Evolutionary conservation across 2,329 filamentous ascomycete genomes (phyloP), one percentile per base, ranked within the genome.

Genomic region (Thelonectria discophora): DNA sequence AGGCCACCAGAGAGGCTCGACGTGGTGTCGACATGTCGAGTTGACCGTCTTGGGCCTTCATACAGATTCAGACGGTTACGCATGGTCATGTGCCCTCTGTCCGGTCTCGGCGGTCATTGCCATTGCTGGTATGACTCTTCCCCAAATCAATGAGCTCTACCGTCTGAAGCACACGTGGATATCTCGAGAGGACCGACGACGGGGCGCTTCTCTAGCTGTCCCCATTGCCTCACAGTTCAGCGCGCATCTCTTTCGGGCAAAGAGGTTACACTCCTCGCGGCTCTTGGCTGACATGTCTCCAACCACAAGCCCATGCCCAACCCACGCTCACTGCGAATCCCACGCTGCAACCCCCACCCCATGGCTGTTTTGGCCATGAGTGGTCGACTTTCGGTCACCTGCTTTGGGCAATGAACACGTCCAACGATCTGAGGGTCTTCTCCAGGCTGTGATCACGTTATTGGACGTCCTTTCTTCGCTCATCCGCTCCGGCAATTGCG

Each of bases 91-190:
- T 51, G 54, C 30, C 32, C 24, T 55, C 21, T 43, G 56, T 56
- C 62, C 64, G 43, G 60, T 65, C 42, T 65, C 65, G 64, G 68
- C 39, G 37, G 45, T 46, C 39, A 34, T 21, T 9, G 49, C 10
- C 21, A 18, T 17, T 42, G 37, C 24, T 30, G 17, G n/a, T 17
- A 48, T 55, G 52, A 55, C 52, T 55, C 52, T 24, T 48, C 21
- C 24, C 13, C 37, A 21, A 32, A 52, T 24, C 18, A 40, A 47
- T 40, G 46, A 42, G 21, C 49, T 17, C 30, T 37, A 13, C 37
- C 18, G 15, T 20, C 24, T 21, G 12, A 15, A 49, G 34, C 13
- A 43, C 42, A 56, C 58, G 50, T 61, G 58, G 52, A 45, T 42
- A 52, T 17, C 24, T 24, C 13, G n/a, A 37, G 43, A 45, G 24